Percentiles rank a stretch among this genome's conserved stretches.
Evolutionary conservation across 495 filamentous ascomycete genomes (phyloP).

Genomic region (Trichoderma erinaceum): DNA sequence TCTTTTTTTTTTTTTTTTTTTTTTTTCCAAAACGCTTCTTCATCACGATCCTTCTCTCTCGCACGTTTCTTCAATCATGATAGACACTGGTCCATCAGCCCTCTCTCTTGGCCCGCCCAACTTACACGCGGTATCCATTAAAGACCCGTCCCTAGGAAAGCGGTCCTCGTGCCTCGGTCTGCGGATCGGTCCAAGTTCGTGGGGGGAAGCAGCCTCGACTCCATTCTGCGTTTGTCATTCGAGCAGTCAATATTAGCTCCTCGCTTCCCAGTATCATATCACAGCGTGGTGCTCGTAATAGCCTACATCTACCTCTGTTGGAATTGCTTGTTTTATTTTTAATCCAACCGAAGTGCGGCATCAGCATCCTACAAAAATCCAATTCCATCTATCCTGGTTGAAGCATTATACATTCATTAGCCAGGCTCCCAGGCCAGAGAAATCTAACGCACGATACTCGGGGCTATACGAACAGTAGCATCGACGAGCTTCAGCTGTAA

Average conservation of each 20-base stretch:
- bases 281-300: background rate
- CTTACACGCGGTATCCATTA: background rate
- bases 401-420: too few species aligned
- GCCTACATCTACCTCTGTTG: background rate
- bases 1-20: background rate
- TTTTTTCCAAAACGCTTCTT: too few species aligned
- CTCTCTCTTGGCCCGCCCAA: background rate
- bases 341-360: background rate
- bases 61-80: background rate
- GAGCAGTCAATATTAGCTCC: background rate
- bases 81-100: background rate
- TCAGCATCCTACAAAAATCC: background rate
- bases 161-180: constrained; percentile 8
- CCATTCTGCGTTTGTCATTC: background rate
- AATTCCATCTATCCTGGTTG: too few species aligned
- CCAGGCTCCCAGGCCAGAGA: too few species aligned
- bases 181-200: constrained; percentile 9
- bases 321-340: background rate
- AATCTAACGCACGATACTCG: too few species aligned
- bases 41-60: background rate
- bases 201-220: background rate
- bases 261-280: background rate
- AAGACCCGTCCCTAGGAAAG: background rate
- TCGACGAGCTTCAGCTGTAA: background rate
- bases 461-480: background rate